Conservation (phyloP, 441 rosid genomes). For the Populus trichocarpa region DNA sequence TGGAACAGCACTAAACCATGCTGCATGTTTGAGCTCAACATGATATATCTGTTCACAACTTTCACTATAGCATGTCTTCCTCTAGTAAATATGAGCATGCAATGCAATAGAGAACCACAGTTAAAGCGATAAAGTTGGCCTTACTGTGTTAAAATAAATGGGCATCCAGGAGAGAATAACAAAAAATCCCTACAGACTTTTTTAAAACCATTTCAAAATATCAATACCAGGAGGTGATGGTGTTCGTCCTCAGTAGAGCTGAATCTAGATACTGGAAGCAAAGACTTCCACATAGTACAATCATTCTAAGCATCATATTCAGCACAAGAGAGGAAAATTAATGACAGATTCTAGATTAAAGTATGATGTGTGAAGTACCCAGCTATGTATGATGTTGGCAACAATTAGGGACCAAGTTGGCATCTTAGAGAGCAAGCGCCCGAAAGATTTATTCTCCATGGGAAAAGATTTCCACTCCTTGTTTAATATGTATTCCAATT, state of each 20-base stretch:
- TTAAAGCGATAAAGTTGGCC: conserved; percentile 21
- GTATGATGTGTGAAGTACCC: conserved; percentile 48
- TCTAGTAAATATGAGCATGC: neutral
- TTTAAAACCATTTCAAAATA: conserved; percentile 6
- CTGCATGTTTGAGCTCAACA: conserved; percentile 89
- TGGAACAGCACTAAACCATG: conserved; percentile 96
- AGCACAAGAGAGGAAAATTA: neutral
- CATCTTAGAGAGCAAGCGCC: conserved; percentile 76
- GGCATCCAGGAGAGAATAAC: conserved; percentile 99
- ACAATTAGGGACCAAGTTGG: conserved; percentile 92
- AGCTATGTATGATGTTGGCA: conserved; percentile 94
- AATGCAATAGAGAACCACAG: conserved; percentile 2
- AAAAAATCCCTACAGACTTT: conserved; percentile 72
- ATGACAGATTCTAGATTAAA: conserved; percentile 5
- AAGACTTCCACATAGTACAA: neutral
- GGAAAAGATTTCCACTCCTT: conserved; percentile 37
- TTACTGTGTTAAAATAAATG: conserved; percentile 82
- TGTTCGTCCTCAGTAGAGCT: neutral
- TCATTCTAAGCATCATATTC: neutral
- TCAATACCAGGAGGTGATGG: neutral
- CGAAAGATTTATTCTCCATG: conserved; percentile 44
- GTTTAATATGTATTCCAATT: conserved; percentile 61
- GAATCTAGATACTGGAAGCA: neutral
- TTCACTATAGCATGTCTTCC: conserved; percentile 6
- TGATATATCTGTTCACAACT: conserved; percentile 58